These are phyloP conservation scores for Blechomonas ayalai DNA, from an alignment of 208 protist species.

Conservation along the genomic window DNA sequence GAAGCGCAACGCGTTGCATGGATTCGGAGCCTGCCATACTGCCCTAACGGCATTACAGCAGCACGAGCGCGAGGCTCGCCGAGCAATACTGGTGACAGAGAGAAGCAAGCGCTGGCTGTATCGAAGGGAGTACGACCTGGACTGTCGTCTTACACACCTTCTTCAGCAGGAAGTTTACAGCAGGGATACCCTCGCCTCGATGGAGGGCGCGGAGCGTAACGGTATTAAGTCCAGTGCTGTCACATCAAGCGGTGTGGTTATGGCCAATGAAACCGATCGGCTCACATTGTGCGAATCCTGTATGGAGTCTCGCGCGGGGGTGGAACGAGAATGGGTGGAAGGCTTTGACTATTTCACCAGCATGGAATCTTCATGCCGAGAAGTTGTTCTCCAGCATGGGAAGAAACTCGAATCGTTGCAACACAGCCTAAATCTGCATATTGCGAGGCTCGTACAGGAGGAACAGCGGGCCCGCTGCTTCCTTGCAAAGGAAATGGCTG, in stretches of 20 bases:
- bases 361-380: too few species aligned
- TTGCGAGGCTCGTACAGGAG: constrained; percentile 7
- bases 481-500: constrained; percentile 1
- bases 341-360: constrained; percentile 1
- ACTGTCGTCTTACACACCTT: constrained; percentile 2
- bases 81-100: constrained; percentile 18
- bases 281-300: constrained; percentile 5
- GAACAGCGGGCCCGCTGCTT: constrained; percentile 11
- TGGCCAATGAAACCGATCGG: not conserved
- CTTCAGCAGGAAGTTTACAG: constrained; percentile 15
- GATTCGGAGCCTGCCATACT: constrained; percentile 13
- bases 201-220: constrained; percentile 23
- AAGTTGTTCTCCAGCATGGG: too few species aligned
- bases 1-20: constrained; percentile 7
- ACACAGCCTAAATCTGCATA: too few species aligned
- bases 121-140: not conserved
- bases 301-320: not conserved
- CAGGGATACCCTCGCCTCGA: constrained; percentile 19
- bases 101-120: constrained; percentile 5
- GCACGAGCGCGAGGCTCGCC: constrained; percentile 44
- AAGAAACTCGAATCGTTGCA: too few species aligned
- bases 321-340: constrained; percentile 4
- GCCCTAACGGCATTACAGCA: constrained; percentile 19
- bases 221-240: constrained; percentile 1
- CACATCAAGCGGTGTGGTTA: constrained; percentile 4